phyloP scores from a whole-genome alignment of 495 filamentous ascomycete genomes.

The Podospora conica region DNA sequence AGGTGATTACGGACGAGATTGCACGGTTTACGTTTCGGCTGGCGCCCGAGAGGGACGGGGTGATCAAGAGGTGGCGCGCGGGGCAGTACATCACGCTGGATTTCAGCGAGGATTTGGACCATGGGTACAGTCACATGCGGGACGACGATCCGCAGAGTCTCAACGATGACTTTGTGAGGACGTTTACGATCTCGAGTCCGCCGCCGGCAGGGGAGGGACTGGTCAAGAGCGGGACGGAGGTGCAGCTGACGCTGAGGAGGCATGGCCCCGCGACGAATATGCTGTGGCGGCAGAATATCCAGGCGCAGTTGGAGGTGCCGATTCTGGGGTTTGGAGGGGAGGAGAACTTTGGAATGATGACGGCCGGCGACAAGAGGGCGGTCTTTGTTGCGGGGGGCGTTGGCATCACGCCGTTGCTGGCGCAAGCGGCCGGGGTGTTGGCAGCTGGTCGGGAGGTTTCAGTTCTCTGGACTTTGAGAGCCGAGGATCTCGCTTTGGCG shows the following conservation, averaged over 20 bases:
- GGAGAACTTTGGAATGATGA: constrained; percentile 30
- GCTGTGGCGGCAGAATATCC: constrained; percentile 52
- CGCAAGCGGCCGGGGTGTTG: constrained; percentile 49
- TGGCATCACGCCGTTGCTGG: constrained; percentile 72
- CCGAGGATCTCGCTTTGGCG: constrained; percentile 56
- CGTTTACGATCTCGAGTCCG: constrained; percentile 66
- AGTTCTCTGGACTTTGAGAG: constrained; percentile 62
- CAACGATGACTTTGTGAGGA: constrained; percentile 78
- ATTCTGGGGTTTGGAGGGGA: constrained; percentile 69
- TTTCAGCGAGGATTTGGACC: constrained; percentile 58
- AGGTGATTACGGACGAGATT: constrained; percentile 57
- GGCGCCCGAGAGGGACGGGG: constrained; percentile 13
- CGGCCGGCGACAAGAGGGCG: constrained; percentile 14
- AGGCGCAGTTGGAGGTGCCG: constrained; percentile 53
- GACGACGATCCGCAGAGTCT: constrained; percentile 68
- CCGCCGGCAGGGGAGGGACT: constrained; percentile 26
- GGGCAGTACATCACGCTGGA: constrained; percentile 73
- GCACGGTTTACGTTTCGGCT: constrained; percentile 57
- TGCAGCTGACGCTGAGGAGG: constrained; percentile 65
- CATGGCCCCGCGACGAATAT: constrained; percentile 61
- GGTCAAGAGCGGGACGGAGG: constrained; percentile 30
- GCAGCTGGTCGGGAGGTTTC: constrained; percentile 31
- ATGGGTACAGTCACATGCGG: constrained; percentile 74
- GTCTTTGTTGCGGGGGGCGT: constrained; percentile 71
- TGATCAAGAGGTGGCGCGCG: constrained; percentile 44